Base-by-base conservation (phyloP, 768 basidiomycete genomes). In the Serendipita indica region DNA sequence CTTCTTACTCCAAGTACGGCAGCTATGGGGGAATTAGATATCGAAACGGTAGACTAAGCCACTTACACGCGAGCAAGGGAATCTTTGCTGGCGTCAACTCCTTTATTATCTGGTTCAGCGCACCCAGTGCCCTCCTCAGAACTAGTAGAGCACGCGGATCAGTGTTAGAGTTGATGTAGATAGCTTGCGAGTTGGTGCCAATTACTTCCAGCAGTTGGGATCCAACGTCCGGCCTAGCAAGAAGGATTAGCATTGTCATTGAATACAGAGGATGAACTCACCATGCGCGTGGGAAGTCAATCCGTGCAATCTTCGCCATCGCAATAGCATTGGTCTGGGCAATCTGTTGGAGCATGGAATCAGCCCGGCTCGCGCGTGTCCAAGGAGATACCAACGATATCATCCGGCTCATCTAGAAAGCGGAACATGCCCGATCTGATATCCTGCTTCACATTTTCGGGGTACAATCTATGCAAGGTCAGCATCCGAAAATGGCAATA, bases 211-310 rank as follows among this genome's bases (percentile, higher is more conserved):
- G 71, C 7, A 90, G 74, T 49, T 75, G 69, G 3, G 73, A 69
- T 20, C 86, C 67, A 6, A 87, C 73, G 49, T 71, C 74, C 14
- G 81, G 76, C 87, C 86, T 88, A 20, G 12, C n/a, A n/a, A n/a
- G n/a, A n/a, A n/a, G n/a, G n/a, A n/a, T n/a, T n/a, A n/a, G n/a
- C n/a, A n/a, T n/a, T 18, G 56, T 45, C 22, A 69, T 63, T 39
- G 49, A 12, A 54, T 16, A 27, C 12, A 39, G 33, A 20, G 57
- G 25, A 54, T 34, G 67, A 73, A 60, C 66, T 49, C 18, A 85
- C 90, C 90, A 93, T 35, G 75, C 75, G 32, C 65, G 69, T 6
- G 88, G 86, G 67, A 79, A 90, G 65, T 94, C 91, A 20, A 76
- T 67, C 32, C 91, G 79, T 4, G 88, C 84, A 57, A 92, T 79